These are phyloP conservation scores for Asterochloris erici DNA, from an alignment of 139 green algal species.

Conservation along the genomic window DNA sequence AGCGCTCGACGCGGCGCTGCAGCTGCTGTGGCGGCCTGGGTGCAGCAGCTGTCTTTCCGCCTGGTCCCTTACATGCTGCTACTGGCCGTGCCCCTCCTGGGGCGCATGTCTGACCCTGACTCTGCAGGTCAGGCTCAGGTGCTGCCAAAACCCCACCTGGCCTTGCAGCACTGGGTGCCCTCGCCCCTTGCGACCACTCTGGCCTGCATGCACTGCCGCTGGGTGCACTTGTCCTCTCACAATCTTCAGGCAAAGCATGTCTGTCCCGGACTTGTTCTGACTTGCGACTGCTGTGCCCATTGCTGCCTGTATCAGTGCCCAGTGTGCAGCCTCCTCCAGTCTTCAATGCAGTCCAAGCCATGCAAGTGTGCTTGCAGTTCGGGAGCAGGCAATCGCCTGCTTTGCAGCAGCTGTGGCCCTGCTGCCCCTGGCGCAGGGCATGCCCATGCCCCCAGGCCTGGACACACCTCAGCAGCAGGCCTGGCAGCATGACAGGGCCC, in stretches of 20 bases:
- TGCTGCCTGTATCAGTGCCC: no score
- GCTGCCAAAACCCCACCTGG: no score
- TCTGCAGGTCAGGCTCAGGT: conserved; percentile 38
- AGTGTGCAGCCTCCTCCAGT: no score
- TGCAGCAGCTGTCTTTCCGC: conserved; percentile 1
- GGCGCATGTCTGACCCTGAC: conserved; percentile 79
- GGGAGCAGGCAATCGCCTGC: conserved; percentile 45
- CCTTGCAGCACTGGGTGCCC: no score
- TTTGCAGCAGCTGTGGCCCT: conserved; percentile 85
- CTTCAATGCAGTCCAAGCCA: no score
- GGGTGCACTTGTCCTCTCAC: no score
- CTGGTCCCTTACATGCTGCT: conserved; percentile 73
- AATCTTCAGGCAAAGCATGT: no score
- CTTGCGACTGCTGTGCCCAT: no score
- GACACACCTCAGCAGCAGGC: conserved; percentile 40
- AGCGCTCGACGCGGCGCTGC: conserved; percentile 34
- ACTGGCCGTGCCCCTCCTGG: conserved; percentile 86
- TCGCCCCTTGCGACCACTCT: no score
- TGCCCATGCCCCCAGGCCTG: conserved; percentile 56
- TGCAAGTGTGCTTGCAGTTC: no score
- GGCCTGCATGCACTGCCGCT: no score
- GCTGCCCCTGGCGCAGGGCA: conserved; percentile 76
- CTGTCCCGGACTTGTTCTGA: no score
- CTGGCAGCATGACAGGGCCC: conserved; percentile 58
- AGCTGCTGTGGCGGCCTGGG: conserved; percentile 16